Percentiles rank a stretch among this genome's conserved stretches.
Evolutionary conservation across 176 grass and related monocot genomes (phyloP).

Genomic region (Urochloa ruziziensis): DNA sequence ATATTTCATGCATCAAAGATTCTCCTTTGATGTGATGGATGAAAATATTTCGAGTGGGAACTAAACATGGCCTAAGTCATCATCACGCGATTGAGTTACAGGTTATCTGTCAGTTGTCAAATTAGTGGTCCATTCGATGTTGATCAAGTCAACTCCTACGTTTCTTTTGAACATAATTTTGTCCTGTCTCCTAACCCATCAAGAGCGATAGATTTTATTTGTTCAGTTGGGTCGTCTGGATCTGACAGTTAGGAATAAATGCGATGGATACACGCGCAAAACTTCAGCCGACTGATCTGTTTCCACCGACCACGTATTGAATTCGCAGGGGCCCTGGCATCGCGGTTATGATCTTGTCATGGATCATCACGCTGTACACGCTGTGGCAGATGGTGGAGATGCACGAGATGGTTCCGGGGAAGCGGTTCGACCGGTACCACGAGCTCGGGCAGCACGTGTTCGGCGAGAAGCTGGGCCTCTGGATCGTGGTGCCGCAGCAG

Average conservation of each 20-base stretch:
- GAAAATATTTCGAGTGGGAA: too few relatives aligned
- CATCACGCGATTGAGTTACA: too few relatives aligned
- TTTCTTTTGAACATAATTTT: too few relatives aligned
- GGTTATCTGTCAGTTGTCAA: too few relatives aligned
- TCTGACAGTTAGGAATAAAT: background rate
- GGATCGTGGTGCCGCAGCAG: constrained; percentile 60
- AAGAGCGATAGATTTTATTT: too few relatives aligned
- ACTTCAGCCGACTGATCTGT: background rate
- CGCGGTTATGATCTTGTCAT: background rate
- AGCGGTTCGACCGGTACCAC: constrained; percentile 72
- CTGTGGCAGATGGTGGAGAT: constrained; percentile 92
- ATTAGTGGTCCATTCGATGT: too few relatives aligned
- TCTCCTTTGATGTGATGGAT: too few relatives aligned
- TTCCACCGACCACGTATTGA: background rate
- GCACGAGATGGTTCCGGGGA: constrained; percentile 74
- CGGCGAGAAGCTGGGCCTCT: constrained; percentile 49
- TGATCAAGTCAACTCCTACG: too few relatives aligned
- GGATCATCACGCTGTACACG: constrained; percentile 64
- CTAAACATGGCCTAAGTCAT: too few relatives aligned
- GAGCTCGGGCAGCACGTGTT: constrained; percentile 76
- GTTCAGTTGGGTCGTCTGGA: background rate
- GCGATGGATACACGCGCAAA: too few relatives aligned
- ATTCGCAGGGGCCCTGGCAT: background rate
- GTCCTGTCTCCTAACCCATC: background rate
- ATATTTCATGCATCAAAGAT: too few relatives aligned